These are phyloP conservation scores for Colletotrichum sp. DNA, from an alignment of 2,329 filamentous ascomycete genomes.

Conservation along the genomic window DNA sequence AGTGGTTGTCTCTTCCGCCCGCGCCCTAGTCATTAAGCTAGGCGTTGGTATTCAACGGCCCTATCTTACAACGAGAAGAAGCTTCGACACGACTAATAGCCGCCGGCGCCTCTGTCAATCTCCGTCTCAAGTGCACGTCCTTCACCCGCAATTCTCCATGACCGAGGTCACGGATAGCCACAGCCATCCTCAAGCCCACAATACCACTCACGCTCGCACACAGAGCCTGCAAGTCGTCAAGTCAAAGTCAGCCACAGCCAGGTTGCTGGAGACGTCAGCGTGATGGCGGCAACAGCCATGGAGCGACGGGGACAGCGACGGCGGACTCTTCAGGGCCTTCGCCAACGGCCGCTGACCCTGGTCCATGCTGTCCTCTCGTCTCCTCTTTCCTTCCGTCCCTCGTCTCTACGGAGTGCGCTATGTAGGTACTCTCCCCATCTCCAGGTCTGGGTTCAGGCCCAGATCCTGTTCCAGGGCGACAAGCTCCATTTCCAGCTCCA, in stretches of 20 bases:
- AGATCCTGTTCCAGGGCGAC: background rate
- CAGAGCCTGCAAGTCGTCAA: background rate
- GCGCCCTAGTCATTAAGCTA: background rate
- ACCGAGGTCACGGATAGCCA: background rate
- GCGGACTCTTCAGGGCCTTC: background rate
- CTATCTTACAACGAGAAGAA: background rate
- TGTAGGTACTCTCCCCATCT: background rate
- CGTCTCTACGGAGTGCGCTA: background rate
- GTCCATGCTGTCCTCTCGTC: constrained; percentile 9
- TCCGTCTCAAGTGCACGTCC: background rate
- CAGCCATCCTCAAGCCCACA: background rate
- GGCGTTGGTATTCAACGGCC: background rate
- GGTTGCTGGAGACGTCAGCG: background rate
- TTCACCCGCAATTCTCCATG: background rate
- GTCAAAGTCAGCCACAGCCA: background rate
- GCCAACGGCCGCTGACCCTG: background rate
- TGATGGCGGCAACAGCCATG: background rate
- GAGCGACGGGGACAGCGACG: background rate
- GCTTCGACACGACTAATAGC: background rate
- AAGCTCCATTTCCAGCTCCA: background rate
- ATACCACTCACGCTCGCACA: background rate
- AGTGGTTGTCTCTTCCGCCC: background rate
- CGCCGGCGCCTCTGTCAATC: background rate
- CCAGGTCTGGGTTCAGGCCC: background rate
- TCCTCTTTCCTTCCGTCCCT: background rate